Conservation (phyloP, 1,284 basidiomycete species). For the Rhodotorula sp. region DNA sequence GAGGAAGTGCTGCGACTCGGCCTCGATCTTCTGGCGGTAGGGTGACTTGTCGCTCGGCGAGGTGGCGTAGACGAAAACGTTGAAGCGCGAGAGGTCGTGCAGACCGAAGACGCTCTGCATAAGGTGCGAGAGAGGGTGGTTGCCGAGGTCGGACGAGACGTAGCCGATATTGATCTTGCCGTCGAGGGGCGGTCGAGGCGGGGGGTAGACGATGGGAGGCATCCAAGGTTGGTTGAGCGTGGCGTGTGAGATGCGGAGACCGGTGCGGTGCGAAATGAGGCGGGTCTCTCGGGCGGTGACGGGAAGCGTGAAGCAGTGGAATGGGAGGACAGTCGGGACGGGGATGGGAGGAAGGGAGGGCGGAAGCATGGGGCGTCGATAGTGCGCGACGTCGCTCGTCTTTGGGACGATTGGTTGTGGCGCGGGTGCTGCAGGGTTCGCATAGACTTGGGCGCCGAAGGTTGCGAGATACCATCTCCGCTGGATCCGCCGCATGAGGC, state of each 20-base stretch:
- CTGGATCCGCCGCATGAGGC: slow-evolving; percentile 57
- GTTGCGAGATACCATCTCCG: slow-evolving; percentile 58
- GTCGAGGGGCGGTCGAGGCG: slow-evolving; percentile 56
- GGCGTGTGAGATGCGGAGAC: slow-evolving; percentile 58
- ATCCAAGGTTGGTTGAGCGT: slow-evolving; percentile 58
- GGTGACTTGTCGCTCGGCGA: slow-evolving; percentile 58
- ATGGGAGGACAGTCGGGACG: slow-evolving; percentile 61
- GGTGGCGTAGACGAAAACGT: slow-evolving; percentile 60
- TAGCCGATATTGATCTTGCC: slow-evolving; percentile 60
- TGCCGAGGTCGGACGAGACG: slow-evolving; percentile 60
- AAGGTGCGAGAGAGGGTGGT: slow-evolving; percentile 63
- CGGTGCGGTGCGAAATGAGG: slow-evolving; percentile 61
- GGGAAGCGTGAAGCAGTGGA: slow-evolving; percentile 63
- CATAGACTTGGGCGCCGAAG: slow-evolving; percentile 14
- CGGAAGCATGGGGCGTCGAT: slow-evolving; percentile 50
- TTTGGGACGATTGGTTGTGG: slow-evolving; percentile 7
- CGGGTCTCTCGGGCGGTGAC: slow-evolving; percentile 57
- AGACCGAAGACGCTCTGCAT: slow-evolving; percentile 63
- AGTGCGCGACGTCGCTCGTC: slow-evolving; percentile 35
- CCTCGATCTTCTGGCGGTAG: slow-evolving; percentile 59
- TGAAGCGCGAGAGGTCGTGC: slow-evolving; percentile 57
- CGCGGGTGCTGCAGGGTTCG: too few species aligned
- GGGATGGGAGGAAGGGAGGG: slow-evolving; percentile 53
- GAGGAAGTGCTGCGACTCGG: slow-evolving; percentile 55
- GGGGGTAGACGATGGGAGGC: slow-evolving; percentile 56